Percentiles rank a stretch among this genome's conserved stretches.
These are phyloP conservation scores for Trichoderma guizhouense DNA, from an alignment of 2,329 filamentous ascomycete genomes.

Conservation along the genomic window DNA sequence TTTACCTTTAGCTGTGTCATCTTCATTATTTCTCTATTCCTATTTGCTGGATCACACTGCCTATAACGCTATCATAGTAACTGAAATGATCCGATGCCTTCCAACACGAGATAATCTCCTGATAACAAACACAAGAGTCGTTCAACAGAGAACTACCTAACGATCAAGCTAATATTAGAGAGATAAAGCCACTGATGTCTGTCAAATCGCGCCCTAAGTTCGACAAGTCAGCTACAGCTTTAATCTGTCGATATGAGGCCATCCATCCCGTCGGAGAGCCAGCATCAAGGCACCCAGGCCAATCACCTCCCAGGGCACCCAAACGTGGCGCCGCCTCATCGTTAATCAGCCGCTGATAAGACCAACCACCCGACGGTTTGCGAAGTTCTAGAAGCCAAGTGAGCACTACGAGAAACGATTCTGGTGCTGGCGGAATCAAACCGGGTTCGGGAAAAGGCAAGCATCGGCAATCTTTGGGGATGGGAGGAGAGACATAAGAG, in stretches of 20 bases:
- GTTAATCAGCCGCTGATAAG: neutral
- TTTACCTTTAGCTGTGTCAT: neutral
- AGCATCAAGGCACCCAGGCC: neutral
- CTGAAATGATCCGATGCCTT: neutral
- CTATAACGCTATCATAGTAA: neutral
- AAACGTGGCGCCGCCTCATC: neutral
- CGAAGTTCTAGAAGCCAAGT: neutral
- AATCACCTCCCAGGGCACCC: neutral
- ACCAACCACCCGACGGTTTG: neutral
- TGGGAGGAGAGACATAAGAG: neutral
- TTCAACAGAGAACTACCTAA: neutral
- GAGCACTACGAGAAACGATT: neutral
- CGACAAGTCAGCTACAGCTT: neutral
- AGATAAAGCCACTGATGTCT: neutral
- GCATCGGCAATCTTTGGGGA: slow-evolving; percentile 7
- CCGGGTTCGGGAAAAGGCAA: neutral
- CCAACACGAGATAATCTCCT: neutral
- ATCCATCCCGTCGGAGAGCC: neutral
- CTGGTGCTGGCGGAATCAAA: neutral
- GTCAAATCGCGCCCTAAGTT: neutral
- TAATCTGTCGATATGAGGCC: neutral
- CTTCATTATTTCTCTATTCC: too few relatives aligned
- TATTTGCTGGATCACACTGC: neutral
- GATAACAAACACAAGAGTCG: neutral
- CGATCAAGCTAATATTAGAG: neutral